Conservation (phyloP, 2,329 filamentous ascomycete genomes). For the Talaromyces sp. region DNA sequence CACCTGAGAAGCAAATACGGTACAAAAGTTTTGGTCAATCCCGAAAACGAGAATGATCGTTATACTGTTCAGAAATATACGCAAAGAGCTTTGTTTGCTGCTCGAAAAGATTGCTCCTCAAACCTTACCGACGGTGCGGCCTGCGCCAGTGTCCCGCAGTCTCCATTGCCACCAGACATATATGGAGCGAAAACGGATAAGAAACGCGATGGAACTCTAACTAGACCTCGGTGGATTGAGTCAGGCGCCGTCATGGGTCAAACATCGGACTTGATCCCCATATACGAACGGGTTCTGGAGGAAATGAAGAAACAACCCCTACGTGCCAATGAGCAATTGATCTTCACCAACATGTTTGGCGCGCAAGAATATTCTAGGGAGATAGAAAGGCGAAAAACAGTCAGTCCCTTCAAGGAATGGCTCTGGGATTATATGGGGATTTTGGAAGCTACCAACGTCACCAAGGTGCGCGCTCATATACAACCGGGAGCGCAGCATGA, state of each 20-base stretch:
- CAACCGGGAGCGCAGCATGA: constrained; percentile 45
- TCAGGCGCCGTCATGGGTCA: constrained; percentile 51
- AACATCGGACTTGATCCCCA: constrained; percentile 45
- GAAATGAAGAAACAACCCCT: constrained; percentile 33
- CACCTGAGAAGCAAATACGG: constrained; percentile 53
- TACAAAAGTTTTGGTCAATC: constrained; percentile 25
- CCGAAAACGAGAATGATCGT: constrained; percentile 19
- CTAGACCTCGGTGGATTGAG: constrained; percentile 49
- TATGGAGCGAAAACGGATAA: constrained; percentile 47
- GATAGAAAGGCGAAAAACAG: constrained; percentile 34
- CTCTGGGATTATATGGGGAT: constrained; percentile 38
- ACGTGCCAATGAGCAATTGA: constrained; percentile 42
- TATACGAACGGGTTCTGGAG: constrained; percentile 46
- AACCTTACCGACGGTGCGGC: constrained; percentile 43
- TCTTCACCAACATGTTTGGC: constrained; percentile 53
- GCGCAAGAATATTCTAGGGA: constrained; percentile 53
- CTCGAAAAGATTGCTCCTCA: constrained; percentile 53
- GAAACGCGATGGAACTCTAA: constrained; percentile 35
- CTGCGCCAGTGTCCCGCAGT: constrained; percentile 54
- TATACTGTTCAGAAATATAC: constrained; percentile 42
- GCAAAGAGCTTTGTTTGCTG: constrained; percentile 56
- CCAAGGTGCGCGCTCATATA: constrained; percentile 32
- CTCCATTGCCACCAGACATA: constrained; percentile 48
- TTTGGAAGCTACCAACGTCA: constrained; percentile 36
- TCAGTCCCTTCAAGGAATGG: constrained; percentile 37